Conservation (phyloP, 1,284 basidiomycete species). For the Abortiporus biennis region DNA sequence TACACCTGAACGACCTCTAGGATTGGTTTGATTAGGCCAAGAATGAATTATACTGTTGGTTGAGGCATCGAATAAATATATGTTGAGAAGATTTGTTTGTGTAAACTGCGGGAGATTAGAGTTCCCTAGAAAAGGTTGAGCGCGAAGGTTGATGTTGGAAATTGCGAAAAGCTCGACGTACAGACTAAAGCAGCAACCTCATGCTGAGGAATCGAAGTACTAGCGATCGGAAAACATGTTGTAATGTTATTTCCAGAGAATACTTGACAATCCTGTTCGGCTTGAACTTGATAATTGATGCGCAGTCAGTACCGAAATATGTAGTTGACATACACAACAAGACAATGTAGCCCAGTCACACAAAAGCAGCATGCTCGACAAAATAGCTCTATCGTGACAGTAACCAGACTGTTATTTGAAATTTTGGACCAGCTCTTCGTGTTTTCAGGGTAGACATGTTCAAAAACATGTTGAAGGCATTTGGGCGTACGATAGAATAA, state of each 20-base stretch:
- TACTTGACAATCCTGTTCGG: slow-evolving; percentile 27
- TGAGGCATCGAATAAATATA: slow-evolving; percentile 68
- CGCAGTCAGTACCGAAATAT: too few species aligned
- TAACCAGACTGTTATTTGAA: too few species aligned
- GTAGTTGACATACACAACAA: too few species aligned
- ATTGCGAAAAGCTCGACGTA: slow-evolving; percentile 31
- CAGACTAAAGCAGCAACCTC: slow-evolving; percentile 72
- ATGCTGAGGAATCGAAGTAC: slow-evolving; percentile 54
- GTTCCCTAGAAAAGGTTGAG: slow-evolving; percentile 37
- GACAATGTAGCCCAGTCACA: too few species aligned
- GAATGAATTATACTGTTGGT: slow-evolving; percentile 42
- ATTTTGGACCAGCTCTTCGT: too few species aligned
- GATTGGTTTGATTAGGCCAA: slow-evolving; percentile 38
- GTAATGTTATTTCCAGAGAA: slow-evolving; percentile 57
- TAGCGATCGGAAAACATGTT: slow-evolving; percentile 61
- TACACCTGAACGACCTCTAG: slow-evolving; percentile 46
- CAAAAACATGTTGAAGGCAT: neutral
- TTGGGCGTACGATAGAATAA: slow-evolving; percentile 1
- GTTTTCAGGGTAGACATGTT: too few species aligned
- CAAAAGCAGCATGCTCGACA: too few species aligned
- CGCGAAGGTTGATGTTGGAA: slow-evolving; percentile 6
- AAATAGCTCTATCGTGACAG: too few species aligned
- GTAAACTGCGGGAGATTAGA: slow-evolving; percentile 37
- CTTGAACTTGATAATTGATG: slow-evolving; percentile 22
- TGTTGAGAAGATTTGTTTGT: slow-evolving; percentile 47